Conservation (phyloP, 2,329 filamentous ascomycete genomes). For the Aspergillus oerlinghausenensis region DNA sequence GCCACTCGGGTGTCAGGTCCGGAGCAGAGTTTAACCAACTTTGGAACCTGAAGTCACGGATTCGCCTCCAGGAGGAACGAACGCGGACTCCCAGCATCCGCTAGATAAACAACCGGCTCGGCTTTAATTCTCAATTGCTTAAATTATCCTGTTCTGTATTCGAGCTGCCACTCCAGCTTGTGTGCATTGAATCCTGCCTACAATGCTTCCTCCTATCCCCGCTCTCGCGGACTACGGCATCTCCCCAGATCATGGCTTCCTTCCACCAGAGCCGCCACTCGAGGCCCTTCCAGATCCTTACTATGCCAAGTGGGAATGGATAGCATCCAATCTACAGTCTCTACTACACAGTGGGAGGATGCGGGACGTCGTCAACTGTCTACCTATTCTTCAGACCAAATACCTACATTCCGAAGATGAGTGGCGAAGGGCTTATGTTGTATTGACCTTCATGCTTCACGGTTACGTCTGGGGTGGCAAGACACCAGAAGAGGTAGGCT, state of each 20-base stretch:
- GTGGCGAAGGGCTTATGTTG: slow-evolving; percentile 82
- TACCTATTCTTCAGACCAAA: slow-evolving; percentile 78
- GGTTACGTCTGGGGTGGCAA: slow-evolving; percentile 87
- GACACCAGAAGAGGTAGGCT: slow-evolving; percentile 62
- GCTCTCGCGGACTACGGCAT: slow-evolving; percentile 69
- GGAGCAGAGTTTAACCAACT: not conserved
- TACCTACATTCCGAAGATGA: slow-evolving; percentile 78
- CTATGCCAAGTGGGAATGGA: slow-evolving; percentile 90
- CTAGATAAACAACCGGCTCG: not conserved
- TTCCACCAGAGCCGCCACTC: slow-evolving; percentile 75
- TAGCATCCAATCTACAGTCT: slow-evolving; percentile 79
- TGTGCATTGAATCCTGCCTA: not conserved
- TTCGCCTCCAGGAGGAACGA: not conserved
- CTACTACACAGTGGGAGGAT: slow-evolving; percentile 81
- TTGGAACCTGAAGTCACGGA: not conserved
- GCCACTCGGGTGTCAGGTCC: not conserved
- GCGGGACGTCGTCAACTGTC: slow-evolving; percentile 69
- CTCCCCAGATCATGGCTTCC: slow-evolving; percentile 68
- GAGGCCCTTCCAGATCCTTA: slow-evolving; percentile 79
- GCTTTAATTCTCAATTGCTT: not conserved
- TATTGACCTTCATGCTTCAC: slow-evolving; percentile 76
- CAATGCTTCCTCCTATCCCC: slow-evolving; percentile 45
- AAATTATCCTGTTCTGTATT: not conserved
- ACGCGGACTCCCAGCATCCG: not conserved
- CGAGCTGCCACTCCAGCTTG: not conserved